Percentiles rank a stretch among this genome's conserved stretches.
Conservation (phyloP, 169 alveolate species). For the Amoebophrya sp. region DNA sequence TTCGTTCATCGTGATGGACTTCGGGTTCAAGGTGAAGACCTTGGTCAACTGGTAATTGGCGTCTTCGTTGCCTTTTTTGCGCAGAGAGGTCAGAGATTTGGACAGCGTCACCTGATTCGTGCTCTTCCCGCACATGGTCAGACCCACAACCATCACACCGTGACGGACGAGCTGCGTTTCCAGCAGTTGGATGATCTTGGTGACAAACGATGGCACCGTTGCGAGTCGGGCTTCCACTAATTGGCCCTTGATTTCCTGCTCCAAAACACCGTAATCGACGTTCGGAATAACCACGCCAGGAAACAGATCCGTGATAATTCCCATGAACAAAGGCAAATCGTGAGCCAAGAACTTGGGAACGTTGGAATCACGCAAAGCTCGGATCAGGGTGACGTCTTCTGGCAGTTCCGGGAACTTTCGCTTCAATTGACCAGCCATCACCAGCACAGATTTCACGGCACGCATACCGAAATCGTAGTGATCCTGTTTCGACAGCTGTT, state of each 20-base stretch:
- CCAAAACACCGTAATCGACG: conserved; percentile 65
- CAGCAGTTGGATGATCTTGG: conserved; percentile 79
- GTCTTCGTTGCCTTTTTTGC: conserved; percentile 39
- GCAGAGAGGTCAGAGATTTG: conserved; percentile 60
- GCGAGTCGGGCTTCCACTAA: conserved; percentile 58
- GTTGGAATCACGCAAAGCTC: conserved; percentile 88
- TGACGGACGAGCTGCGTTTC: conserved; percentile 87
- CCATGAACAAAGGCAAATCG: conserved; percentile 82
- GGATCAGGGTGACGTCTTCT: conserved; percentile 79
- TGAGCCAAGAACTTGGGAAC: conserved; percentile 75
- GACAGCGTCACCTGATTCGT: conserved; percentile 75
- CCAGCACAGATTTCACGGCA: conserved; percentile 89
- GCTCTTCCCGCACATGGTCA: conserved; percentile 86
- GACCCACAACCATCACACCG: conserved; percentile 93
- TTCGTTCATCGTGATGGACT: conserved; percentile 89
- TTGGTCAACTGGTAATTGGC: conserved; percentile 59
- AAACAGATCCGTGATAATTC: conserved; percentile 84
- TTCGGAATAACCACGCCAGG: conserved; percentile 72
- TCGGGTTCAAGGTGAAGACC: conserved; percentile 82
- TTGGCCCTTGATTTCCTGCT: conserved; percentile 68
- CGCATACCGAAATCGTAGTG: conserved; percentile 97
- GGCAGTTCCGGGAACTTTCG: conserved; percentile 74
- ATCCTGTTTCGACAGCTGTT: conserved; percentile 78
- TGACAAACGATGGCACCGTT: conserved; percentile 67
- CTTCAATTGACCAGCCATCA: conserved; percentile 90